Conservation (phyloP, 495 filamentous ascomycete genomes). For the Aspergillus affinis region DNA sequence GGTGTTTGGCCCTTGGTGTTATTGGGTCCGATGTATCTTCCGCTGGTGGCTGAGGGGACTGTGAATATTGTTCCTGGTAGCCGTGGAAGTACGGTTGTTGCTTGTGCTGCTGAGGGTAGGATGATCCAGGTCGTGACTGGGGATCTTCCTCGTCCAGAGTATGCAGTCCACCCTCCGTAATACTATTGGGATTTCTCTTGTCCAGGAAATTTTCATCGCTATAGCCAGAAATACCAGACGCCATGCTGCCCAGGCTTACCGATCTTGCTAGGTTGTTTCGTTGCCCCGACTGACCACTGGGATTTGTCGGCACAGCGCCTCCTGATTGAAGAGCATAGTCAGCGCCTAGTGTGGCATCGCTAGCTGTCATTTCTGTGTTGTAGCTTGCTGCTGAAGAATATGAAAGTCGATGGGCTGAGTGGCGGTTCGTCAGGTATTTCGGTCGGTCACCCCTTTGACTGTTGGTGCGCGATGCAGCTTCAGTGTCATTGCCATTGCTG, state of each 20-base stretch:
- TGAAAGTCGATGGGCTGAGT: conserved; percentile 76
- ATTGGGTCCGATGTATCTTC: conserved; percentile 32
- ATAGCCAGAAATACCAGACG: conserved; percentile 81
- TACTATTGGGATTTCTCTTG: conserved; percentile 36
- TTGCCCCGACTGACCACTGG: conserved; percentile 38
- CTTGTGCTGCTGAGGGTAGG: conserved; percentile 1
- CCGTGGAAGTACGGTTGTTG: neutral
- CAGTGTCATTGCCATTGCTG: conserved; percentile 28
- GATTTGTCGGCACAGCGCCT: conserved; percentile 67
- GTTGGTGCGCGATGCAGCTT: conserved; percentile 26
- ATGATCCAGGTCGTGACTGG: conserved; percentile 32
- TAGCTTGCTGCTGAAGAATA: conserved; percentile 68
- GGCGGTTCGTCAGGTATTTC: conserved; percentile 69
- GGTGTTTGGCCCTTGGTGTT: conserved; percentile 51
- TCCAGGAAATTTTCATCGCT: conserved; percentile 57
- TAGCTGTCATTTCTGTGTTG: conserved; percentile 58
- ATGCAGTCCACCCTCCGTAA: conserved; percentile 53
- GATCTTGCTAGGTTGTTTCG: conserved; percentile 68
- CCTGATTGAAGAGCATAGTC: conserved; percentile 86
- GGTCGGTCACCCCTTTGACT: conserved; percentile 55
- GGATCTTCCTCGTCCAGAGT: conserved; percentile 62
- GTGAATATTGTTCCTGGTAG: conserved; percentile 8
- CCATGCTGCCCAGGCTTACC: conserved; percentile 90
- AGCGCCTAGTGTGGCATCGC: conserved; percentile 72
- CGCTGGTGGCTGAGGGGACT: conserved; percentile 35